Conservation (phyloP, 116 monocot species). For the Papilionanthe hybrid region DNA sequence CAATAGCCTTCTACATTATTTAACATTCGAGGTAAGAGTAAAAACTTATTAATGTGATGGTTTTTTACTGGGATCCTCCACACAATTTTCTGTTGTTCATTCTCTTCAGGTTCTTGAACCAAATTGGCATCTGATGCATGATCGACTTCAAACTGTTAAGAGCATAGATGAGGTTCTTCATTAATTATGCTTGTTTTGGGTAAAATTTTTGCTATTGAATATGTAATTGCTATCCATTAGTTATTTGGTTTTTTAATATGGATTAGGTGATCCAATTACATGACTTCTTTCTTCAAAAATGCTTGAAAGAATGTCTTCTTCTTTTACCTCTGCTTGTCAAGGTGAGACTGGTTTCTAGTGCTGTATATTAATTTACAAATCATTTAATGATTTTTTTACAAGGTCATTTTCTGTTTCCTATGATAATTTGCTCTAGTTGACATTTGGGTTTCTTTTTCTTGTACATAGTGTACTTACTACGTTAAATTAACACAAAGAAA, state of each 20-base stretch:
- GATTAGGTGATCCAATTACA: slow-evolving; percentile 86
- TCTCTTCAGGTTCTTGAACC: slow-evolving; percentile 88
- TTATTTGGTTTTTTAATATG: slow-evolving; percentile 9
- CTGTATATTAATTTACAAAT: not conserved
- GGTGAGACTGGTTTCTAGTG: slow-evolving; percentile 31
- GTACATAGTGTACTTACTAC: too few species aligned
- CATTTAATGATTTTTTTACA: not conserved
- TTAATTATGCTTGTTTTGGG: not conserved
- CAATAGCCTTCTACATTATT: slow-evolving; percentile 88
- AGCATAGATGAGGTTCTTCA: slow-evolving; percentile 90
- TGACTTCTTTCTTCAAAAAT: slow-evolving; percentile 90
- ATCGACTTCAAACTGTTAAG: slow-evolving; percentile 63
- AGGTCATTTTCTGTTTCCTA: not conserved
- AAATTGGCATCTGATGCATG: slow-evolving; percentile 98
- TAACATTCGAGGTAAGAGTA: slow-evolving; percentile 79
- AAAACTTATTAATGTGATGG: not conserved
- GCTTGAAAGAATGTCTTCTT: slow-evolving; percentile 93
- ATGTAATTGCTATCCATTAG: not conserved
- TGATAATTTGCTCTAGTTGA: not conserved
- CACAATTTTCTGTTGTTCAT: slow-evolving; percentile 1
- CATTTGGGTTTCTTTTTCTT: not conserved
- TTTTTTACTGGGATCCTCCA: not conserved
- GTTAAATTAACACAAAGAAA: too few species aligned
- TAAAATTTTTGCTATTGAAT: not conserved
- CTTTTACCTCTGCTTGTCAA: slow-evolving; percentile 76